Evolutionary conservation across 2,329 filamentous ascomycete species (phyloP), one percentile per base, ranked within the genome.

Genomic region (Diaporthe aspalathi): DNA sequence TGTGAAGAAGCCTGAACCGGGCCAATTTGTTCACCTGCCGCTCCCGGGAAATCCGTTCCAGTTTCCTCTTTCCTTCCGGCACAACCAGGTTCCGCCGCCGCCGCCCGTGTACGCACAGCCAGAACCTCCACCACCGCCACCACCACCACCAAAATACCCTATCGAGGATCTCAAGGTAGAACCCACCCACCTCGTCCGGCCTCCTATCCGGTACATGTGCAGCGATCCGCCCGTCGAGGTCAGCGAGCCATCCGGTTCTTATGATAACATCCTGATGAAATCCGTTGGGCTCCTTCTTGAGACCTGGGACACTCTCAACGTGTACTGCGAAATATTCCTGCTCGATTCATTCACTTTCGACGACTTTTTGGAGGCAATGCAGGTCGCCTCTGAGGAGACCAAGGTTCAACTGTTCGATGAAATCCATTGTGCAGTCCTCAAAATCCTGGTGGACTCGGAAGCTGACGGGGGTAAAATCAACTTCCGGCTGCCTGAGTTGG

Each of bases 271-370:
- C 68, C 84, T 91, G 24, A 96, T 95, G 90, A 90, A 92, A 76
- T 95, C 94, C 4, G 89, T 98, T n/a, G 94, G 95, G 0, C 88
- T 90, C 2, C 84, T 98, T 20, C 83, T 99, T 29, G 95, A 98
- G 81, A 94, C 93, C 0, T 99, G 96, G 96, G 94, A 98, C 76
- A 98, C 95, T 0, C 86, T 99, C 43, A 99, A 98, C 77, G 95
- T 99, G n/a, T 98, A 98, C 79, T 97, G 94, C 78, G 94, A 97
- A 77, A 92, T 98, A 22, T 97, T 97, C 78, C 90, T 94, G 77
- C 87, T 99, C 32, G 96, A 99, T 80, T 98, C 95, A 0, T 99
- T 99, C 79, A 98, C 95, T 0, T 97, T 98, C 77, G 96, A 99
- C 79, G 96, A 99, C 80, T 98, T 95, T 77, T 87, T 97, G 5